Conservation (phyloP, 768 basidiomycete genomes). For the Chalciporus pseudorubinellus region DNA sequence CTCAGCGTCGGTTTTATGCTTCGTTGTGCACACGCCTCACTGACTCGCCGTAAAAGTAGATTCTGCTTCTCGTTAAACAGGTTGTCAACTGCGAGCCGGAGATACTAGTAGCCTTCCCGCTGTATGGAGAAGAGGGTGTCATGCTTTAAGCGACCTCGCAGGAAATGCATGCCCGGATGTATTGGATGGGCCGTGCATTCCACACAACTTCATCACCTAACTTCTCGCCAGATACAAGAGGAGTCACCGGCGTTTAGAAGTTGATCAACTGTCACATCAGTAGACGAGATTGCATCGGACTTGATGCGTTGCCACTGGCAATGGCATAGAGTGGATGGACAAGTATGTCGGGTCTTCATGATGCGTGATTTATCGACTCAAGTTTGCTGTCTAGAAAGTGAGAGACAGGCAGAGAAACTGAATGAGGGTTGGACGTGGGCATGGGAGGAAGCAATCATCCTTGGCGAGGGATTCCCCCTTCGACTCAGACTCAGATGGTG, state of each 20-base stretch:
- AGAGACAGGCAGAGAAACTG: too few species aligned
- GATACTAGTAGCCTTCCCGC: slow-evolving; percentile 74
- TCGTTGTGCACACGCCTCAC: neutral
- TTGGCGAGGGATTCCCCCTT: too few species aligned
- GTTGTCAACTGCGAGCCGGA: slow-evolving; percentile 88
- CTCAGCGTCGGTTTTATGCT: slow-evolving; percentile 56
- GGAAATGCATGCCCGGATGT: slow-evolving; percentile 53
- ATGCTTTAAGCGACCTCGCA: slow-evolving; percentile 79
- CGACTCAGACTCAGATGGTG: too few species aligned
- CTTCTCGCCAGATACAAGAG: slow-evolving; percentile 50
- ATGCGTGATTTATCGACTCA: neutral
- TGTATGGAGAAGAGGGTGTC: slow-evolving; percentile 58
- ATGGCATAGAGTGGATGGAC: neutral
- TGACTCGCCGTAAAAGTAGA: neutral
- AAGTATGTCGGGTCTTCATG: neutral
- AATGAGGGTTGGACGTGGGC: too few species aligned
- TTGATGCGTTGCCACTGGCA: too few species aligned
- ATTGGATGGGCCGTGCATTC: slow-evolving; percentile 66
- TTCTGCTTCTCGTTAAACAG: slow-evolving; percentile 35
- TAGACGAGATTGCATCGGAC: neutral
- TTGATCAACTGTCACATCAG: neutral
- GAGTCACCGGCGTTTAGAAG: slow-evolving; percentile 37
- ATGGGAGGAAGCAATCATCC: neutral
- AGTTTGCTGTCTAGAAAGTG: too few species aligned
- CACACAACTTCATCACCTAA: slow-evolving; percentile 2